These are phyloP conservation scores for Verticillium alfalfae DNA, from an alignment of 2,329 filamentous ascomycete genomes.

Conservation along the genomic window DNA sequence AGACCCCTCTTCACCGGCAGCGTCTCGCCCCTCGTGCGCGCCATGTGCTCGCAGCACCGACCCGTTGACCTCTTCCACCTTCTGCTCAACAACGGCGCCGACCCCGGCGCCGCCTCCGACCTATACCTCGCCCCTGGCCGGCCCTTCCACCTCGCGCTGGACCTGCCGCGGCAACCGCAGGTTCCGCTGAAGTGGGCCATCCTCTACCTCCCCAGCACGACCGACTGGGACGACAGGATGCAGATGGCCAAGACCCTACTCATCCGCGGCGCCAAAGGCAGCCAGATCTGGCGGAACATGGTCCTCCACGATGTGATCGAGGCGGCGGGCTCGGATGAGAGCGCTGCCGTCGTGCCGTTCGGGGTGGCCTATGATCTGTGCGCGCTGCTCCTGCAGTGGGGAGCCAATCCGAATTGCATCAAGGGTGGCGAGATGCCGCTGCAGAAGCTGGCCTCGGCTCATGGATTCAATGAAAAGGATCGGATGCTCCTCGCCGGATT, in stretches of 20 bases:
- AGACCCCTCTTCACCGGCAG: neutral
- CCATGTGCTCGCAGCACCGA: neutral
- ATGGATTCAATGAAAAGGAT: neutral
- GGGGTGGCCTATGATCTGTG: neutral
- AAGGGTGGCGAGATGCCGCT: neutral
- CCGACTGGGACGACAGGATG: neutral
- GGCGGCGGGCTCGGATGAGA: neutral
- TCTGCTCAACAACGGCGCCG: constrained; percentile 16
- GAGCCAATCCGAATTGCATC: neutral
- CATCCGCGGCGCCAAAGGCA: neutral
- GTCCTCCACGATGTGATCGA: neutral
- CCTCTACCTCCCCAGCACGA: neutral
- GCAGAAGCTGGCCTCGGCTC: neutral
- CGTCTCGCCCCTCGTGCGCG: neutral
- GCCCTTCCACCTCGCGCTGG: neutral
- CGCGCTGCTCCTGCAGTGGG: neutral
- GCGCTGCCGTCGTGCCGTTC: neutral
- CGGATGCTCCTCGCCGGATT: neutral
- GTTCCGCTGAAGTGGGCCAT: neutral
- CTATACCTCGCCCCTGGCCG: neutral
- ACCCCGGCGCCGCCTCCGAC: constrained; percentile 4
- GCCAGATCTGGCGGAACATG: neutral
- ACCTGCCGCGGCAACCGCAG: neutral
- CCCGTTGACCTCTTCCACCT: constrained; percentile 1
- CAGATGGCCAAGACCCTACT: neutral